Base-by-base conservation (phyloP, 2,329 filamentous ascomycete genomes). In the Neoscytalidium dimidiatum region DNA sequence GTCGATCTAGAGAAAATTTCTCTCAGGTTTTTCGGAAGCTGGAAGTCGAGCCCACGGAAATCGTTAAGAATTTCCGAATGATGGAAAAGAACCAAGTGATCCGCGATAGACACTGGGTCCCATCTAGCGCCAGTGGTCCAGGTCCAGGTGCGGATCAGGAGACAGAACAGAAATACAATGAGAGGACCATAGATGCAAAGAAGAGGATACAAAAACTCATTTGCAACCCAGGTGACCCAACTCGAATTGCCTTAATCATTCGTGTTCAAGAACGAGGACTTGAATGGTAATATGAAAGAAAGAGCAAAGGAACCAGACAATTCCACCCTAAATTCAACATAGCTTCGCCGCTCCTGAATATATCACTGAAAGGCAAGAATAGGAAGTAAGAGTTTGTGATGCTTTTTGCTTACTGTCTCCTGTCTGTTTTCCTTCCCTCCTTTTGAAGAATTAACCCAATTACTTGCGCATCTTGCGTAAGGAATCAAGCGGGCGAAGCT, bases 171-270 rank as follows among this genome's bases (percentile, higher is more conserved):
- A 7, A 49, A 29, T 11, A 62, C 5, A 31, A 48, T 33, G 23
- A 62, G 43, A 11, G 51, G 11, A 4, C 19, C 26, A 29, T 62
- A 62, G 23, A 62, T 38, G 6, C 5, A 17, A 8, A 62, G 43
- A n/a, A 62, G 58, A n/a, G 58, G 29, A 62, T 62, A 62, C 43
- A 62, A 26, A 7, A 14, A 49, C 3, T 49, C 44, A 13, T 7
- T 6, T 28, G 44, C 13, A 26, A 49, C 44, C 44, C 4, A 28
- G 11, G 44, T 28, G 1, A 0, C 26, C 44, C 44, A 49, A 23
- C 44, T 13, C 17, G 8, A 17, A 29, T 17, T 7, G 13, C 6
- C 1, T 3, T 29, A 49, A 23, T n/a, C 23, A 11, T 13, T 26
- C 17, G 44, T 49, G 44, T 49, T 49, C 11, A 49, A 13, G 13